Evolutionary conservation across 768 basidiomycete genomes (phyloP), one percentile per base, ranked within the genome.

Genomic region (Chalciporus pseudorubinellus): DNA sequence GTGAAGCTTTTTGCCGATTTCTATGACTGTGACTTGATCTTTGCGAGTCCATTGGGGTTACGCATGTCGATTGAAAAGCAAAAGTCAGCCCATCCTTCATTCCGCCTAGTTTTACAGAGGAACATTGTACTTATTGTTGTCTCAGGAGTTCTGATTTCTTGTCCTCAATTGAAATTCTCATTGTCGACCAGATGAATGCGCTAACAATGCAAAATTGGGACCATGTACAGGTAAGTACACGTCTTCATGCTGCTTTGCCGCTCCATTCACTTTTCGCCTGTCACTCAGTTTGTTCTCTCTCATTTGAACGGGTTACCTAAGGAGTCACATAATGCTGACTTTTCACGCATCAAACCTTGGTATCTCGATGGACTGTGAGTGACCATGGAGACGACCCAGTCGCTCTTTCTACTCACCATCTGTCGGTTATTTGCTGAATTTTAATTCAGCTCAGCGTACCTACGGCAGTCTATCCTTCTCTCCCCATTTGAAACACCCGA

Each of bases 121-220:
- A 16, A 13, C 34, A 26, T 52, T 28, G 44, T 44, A n/a, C 9
- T 45, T 40, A 18, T 53, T 28, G 16, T 53, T n/a, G 40, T 41
- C 21, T 12, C 49, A 92, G 92, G 64, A 89, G 78, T 59, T 84
- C 83, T 11, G 97, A 99, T 70, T 93, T 95, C 66, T 74, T 99
- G 46, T 91, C 91, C 11, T 95, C 93, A 3, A 89, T 99, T 49
- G 97, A 99, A 64, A 70, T 98, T 6, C 71, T 93, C 19, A 72
- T 98, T n/a, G 77, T 92, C 14, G 97, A 98, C 67, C 94, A 97
- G 62, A 76, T 92, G 75, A 93, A 98, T 67, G 87, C 87, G 3
- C 79, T 98, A 60, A 80, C 83, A 4, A 98, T 98, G 97, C 97
- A 98, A 72, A 99, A 99, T 61, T 99, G 97, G 97, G 94, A 98